Evolutionary conservation across 148 eudicot species (phyloP).

Genomic region (Silene uniflora): DNA sequence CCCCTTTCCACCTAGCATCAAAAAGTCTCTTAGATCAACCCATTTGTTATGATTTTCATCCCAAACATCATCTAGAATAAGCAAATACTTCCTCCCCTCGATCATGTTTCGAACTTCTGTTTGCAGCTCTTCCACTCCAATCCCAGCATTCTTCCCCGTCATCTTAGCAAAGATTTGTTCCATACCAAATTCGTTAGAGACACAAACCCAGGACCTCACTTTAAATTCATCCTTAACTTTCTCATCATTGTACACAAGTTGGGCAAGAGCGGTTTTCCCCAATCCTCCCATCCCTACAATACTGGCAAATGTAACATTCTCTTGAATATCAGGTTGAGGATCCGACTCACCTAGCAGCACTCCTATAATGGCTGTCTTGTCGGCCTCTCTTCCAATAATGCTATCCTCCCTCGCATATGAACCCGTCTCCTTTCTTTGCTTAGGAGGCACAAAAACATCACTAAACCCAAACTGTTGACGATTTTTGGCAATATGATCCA

Average conservation of each 20-base stretch:
- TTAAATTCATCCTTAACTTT: constrained; percentile 9
- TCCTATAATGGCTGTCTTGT: neutral
- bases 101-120: constrained; percentile 12
- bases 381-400: constrained; percentile 19
- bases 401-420: constrained; percentile 5
- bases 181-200: constrained; percentile 16
- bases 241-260: constrained; percentile 15
- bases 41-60: constrained; percentile 17
- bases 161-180: constrained; percentile 16
- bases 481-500: constrained; percentile 13
- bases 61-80: constrained; percentile 28
- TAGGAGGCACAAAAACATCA: constrained; percentile 7
- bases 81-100: constrained; percentile 16
- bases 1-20: constrained; percentile 16
- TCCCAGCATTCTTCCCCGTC: neutral
- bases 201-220: constrained; percentile 22
- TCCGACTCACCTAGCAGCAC: neutral
- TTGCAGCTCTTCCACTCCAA: constrained; percentile 13
- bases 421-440: constrained; percentile 2
- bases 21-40: constrained; percentile 1
- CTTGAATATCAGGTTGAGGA: neutral
- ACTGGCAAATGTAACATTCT: constrained; percentile 13
- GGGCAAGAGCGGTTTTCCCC: constrained; percentile 30
- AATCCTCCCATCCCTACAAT: constrained; percentile 24
- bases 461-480: constrained; percentile 11